Evolutionary conservation across 2,329 filamentous ascomycete genomes (phyloP).

Genomic region (Colletotrichum cordylinicola): DNA sequence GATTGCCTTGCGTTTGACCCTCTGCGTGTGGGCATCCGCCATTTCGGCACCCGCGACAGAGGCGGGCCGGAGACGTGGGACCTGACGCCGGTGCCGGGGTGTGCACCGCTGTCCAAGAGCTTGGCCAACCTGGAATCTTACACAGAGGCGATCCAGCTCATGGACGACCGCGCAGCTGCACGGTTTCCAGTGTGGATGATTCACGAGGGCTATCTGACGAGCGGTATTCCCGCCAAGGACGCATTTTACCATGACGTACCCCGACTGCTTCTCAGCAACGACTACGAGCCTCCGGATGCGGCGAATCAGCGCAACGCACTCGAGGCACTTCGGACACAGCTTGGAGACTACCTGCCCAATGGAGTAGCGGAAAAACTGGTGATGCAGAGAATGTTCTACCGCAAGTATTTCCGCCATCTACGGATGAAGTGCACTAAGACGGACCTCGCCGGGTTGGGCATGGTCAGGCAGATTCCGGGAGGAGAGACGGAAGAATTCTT

Average conservation of each 20-base stretch:
- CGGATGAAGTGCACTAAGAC: constrained; percentile 22
- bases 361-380: constrained; percentile 1
- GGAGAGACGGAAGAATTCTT: constrained; percentile 19
- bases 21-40: constrained; percentile 14
- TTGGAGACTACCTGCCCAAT: constrained; percentile 6
- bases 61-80: constrained; percentile 22
- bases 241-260: constrained; percentile 15
- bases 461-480: constrained; percentile 13
- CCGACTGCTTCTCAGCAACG: constrained; percentile 11
- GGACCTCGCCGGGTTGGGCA: constrained; percentile 16
- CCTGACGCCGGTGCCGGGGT: constrained; percentile 18
- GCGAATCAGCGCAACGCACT: constrained; percentile 14
- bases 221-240: constrained; percentile 12
- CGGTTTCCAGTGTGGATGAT: constrained; percentile 23
- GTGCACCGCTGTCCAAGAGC: constrained; percentile 11
- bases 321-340: background rate
- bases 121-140: constrained; percentile 18
- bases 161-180: constrained; percentile 17
- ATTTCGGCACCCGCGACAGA: constrained; percentile 18
- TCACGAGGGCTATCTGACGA: constrained; percentile 19
- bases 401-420: constrained; percentile 21
- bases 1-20: constrained; percentile 21
- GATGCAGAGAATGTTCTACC: constrained; percentile 23
- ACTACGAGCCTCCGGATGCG: constrained; percentile 17
- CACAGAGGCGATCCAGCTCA: constrained; percentile 21